These are phyloP conservation scores for Neostapfia colusana DNA, from an alignment of 176 grass and related monocot genomes.

Conservation along the genomic window DNA sequence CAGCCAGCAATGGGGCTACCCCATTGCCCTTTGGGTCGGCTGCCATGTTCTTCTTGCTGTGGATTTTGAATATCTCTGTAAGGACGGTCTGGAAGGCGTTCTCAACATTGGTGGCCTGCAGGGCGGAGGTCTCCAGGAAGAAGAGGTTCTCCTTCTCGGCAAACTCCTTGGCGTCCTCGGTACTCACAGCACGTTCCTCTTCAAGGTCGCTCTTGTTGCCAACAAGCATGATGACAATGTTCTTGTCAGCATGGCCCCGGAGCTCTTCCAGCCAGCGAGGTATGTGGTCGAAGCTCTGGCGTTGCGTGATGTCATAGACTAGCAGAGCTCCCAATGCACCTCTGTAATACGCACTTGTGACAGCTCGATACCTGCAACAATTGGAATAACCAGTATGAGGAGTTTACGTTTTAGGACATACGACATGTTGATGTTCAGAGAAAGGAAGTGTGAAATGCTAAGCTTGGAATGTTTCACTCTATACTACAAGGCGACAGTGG, in stretches of 20 bases:
- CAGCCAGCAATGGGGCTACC: slow-evolving; percentile 14
- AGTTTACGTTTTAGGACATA: background rate
- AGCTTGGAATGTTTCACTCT: background rate
- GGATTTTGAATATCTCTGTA: slow-evolving; percentile 60
- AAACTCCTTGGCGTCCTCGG: slow-evolving; percentile 50
- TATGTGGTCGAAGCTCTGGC: slow-evolving; percentile 57
- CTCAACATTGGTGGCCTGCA: slow-evolving; percentile 51
- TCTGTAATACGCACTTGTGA: slow-evolving; percentile 62
- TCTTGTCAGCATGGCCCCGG: slow-evolving; percentile 51
- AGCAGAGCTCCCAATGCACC: slow-evolving; percentile 55
- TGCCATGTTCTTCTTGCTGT: slow-evolving; percentile 55
- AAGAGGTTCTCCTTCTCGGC: slow-evolving; percentile 60
- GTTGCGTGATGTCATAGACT: slow-evolving; percentile 58
- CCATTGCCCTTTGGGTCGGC: slow-evolving; percentile 40
- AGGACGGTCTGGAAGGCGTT: slow-evolving; percentile 52
- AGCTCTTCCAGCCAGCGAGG: slow-evolving; percentile 60
- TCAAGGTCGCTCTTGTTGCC: slow-evolving; percentile 54
- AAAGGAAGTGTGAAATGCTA: slow-evolving; percentile 5
- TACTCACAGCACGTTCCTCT: slow-evolving; percentile 48
- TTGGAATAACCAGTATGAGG: slow-evolving; percentile 15
- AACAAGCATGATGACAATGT: slow-evolving; percentile 58
- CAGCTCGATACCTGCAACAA: slow-evolving; percentile 51
- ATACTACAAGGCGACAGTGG: background rate
- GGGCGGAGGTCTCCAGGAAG: slow-evolving; percentile 51
- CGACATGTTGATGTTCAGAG: background rate